These are phyloP conservation scores for Penicillium soppii DNA, from an alignment of 495 filamentous ascomycete species.

Conservation along the genomic window DNA sequence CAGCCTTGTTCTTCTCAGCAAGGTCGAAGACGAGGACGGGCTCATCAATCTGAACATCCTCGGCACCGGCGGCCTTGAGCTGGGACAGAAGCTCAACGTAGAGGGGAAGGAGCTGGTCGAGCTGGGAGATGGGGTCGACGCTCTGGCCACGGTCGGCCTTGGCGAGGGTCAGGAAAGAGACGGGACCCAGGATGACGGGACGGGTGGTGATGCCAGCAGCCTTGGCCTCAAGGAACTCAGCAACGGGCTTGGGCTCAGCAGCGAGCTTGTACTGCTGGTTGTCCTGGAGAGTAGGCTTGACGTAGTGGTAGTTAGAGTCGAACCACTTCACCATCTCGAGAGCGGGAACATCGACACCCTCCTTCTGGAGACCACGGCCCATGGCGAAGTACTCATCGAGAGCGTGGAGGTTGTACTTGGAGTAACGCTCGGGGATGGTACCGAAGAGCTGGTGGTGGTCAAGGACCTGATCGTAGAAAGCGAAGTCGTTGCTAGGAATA, in stretches of 20 bases:
- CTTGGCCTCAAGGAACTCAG: slow-evolving; percentile 95
- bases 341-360: slow-evolving; percentile 79
- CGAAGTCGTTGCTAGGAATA: slow-evolving; percentile 99
- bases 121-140: slow-evolving; percentile 87
- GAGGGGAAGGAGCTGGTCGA: slow-evolving; percentile 86
- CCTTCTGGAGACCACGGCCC: slow-evolving; percentile 95
- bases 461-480: slow-evolving; percentile 97
- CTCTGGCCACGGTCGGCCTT: slow-evolving; percentile 95
- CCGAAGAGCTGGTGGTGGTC: slow-evolving; percentile 99
- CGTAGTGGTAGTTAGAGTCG: slow-evolving; percentile 99
- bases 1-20: slow-evolving; percentile 79
- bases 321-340: slow-evolving; percentile 99
- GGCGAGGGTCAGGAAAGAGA: slow-evolving; percentile 92
- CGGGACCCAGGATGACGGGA: slow-evolving; percentile 91
- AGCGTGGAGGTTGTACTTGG: slow-evolving; percentile 75
- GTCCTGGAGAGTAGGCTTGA: slow-evolving; percentile 96
- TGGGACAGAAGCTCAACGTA: slow-evolving; percentile 86
- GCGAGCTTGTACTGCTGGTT: slow-evolving; percentile 91
- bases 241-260: slow-evolving; percentile 85
- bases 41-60: slow-evolving; percentile 95
- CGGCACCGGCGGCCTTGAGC: slow-evolving; percentile 93
- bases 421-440: slow-evolving; percentile 87
- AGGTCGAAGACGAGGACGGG: slow-evolving; percentile 94
- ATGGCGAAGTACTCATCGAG: slow-evolving; percentile 99
- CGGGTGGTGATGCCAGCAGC: slow-evolving; percentile 89